These are phyloP conservation scores for Myochromella boudieri DNA, from an alignment of 768 basidiomycete species.

Conservation along the genomic window DNA sequence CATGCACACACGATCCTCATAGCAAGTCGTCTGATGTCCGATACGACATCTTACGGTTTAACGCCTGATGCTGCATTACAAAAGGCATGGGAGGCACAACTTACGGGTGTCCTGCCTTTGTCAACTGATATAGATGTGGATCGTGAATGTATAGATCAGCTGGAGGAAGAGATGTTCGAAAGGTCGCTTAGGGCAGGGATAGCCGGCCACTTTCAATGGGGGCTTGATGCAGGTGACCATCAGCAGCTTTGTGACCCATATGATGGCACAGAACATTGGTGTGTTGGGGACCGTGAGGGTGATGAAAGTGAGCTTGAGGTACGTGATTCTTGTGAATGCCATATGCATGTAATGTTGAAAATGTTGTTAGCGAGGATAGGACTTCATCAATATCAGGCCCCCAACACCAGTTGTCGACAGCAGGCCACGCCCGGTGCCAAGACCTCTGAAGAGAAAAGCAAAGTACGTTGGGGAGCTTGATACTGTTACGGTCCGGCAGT, in stretches of 20 bases:
- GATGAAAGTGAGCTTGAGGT: background rate
- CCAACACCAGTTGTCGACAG: too few species aligned
- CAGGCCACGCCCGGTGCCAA: too few species aligned
- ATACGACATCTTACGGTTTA: background rate
- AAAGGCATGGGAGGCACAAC: background rate
- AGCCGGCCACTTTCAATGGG: conserved; percentile 12
- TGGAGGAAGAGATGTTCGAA: conserved; percentile 19
- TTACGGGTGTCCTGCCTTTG: background rate
- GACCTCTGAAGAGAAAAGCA: too few species aligned
- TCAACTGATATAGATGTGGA: conserved; percentile 7
- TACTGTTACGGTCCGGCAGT: too few species aligned
- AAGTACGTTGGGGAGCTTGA: too few species aligned
- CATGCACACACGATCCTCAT: conserved; percentile 6
- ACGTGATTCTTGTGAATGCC: too few species aligned
- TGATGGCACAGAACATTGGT: background rate
- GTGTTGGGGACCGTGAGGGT: background rate
- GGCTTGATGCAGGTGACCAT: background rate
- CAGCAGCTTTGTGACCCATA: background rate
- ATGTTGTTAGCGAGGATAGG: too few species aligned
- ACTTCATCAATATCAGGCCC: too few species aligned
- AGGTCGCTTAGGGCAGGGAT: conserved; percentile 9
- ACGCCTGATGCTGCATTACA: background rate
- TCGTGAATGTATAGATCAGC: conserved; percentile 1
- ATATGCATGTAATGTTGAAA: too few species aligned
- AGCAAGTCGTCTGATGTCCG: conserved; percentile 1